Conservation (phyloP, 1,139 yeast species). For the Blastobotrys persicus region DNA sequence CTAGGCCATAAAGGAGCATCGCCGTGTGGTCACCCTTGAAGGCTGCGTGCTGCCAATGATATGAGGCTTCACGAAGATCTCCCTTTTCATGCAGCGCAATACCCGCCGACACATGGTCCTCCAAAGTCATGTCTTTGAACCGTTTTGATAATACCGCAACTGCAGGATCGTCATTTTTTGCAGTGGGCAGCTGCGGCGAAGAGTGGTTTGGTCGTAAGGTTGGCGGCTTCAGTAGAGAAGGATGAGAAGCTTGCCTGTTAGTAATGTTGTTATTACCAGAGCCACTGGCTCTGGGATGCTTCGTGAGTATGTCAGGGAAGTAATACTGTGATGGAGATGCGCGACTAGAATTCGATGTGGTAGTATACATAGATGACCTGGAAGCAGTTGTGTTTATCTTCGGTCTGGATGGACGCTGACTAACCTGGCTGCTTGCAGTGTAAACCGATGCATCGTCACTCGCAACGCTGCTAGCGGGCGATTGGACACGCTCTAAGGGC, state of each 20-base stretch:
- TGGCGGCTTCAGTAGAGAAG: slow-evolving; percentile 8
- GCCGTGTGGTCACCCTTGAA: slow-evolving; percentile 62
- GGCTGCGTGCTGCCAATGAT: slow-evolving; percentile 64
- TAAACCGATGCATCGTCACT: slow-evolving; percentile 8
- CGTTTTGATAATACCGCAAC: slow-evolving; percentile 17
- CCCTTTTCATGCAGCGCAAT: slow-evolving; percentile 55
- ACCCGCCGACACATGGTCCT: slow-evolving; percentile 51
- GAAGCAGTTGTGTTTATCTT: background rate
- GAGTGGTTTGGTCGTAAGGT: slow-evolving; percentile 4
- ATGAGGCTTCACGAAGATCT: slow-evolving; percentile 65
- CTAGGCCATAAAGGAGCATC: slow-evolving; percentile 68
- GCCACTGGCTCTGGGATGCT: too few species aligned
- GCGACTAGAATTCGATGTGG: slow-evolving; percentile 4
- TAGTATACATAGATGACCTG: slow-evolving; percentile 3
- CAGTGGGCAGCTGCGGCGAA: slow-evolving; percentile 7
- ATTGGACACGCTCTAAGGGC: background rate
- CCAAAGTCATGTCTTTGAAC: slow-evolving; percentile 31
- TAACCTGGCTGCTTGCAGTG: slow-evolving; percentile 4
- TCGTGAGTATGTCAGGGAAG: slow-evolving; percentile 1
- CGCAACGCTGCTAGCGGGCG: slow-evolving; percentile 4
- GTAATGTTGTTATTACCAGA: too few species aligned
- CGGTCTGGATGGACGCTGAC: background rate
- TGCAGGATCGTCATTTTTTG: slow-evolving; percentile 6
- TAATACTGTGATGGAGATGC: slow-evolving; percentile 2
- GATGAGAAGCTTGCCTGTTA: too few species aligned